Conservation (phyloP, 495 filamentous ascomycete species). For the Penicillium bovifimosum region DNA sequence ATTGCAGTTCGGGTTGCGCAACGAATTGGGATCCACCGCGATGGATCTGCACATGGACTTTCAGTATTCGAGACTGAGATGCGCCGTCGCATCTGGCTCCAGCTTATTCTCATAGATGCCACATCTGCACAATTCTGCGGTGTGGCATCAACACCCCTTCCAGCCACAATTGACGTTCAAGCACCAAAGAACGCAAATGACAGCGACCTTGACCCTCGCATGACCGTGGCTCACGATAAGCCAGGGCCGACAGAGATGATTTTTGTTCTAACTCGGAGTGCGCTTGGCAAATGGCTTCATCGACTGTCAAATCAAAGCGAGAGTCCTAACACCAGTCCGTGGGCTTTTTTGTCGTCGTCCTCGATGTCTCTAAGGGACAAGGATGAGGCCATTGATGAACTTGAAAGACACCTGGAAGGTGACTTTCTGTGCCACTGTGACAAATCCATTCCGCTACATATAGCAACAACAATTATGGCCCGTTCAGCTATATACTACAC, state of each 20-base stretch:
- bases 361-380: conserved; percentile 43
- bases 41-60: conserved; percentile 32
- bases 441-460: conserved; percentile 54
- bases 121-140: conserved; percentile 33
- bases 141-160: conserved; percentile 16
- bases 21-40: conserved; percentile 42
- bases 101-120: conserved; percentile 30
- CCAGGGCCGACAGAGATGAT: conserved; percentile 63
- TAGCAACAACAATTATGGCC: conserved; percentile 45
- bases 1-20: conserved; percentile 39
- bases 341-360: conserved; percentile 25
- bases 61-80: conserved; percentile 43
- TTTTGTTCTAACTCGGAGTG: conserved; percentile 51
- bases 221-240: conserved; percentile 49
- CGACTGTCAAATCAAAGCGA: conserved; percentile 21
- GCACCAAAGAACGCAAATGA: conserved; percentile 53
- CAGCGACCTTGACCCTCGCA: conserved; percentile 52
- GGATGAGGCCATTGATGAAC: conserved; percentile 36
- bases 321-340: conserved; percentile 25
- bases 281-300: conserved; percentile 39
- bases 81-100: conserved; percentile 40
- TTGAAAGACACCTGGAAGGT: conserved; percentile 30
- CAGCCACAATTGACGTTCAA: conserved; percentile 22
- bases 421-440: conserved; percentile 56
- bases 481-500: conserved; percentile 30